phyloP scores from a whole-genome alignment of 495 filamentous ascomycete genomes.

The Talaromyces adpressus region DNA sequence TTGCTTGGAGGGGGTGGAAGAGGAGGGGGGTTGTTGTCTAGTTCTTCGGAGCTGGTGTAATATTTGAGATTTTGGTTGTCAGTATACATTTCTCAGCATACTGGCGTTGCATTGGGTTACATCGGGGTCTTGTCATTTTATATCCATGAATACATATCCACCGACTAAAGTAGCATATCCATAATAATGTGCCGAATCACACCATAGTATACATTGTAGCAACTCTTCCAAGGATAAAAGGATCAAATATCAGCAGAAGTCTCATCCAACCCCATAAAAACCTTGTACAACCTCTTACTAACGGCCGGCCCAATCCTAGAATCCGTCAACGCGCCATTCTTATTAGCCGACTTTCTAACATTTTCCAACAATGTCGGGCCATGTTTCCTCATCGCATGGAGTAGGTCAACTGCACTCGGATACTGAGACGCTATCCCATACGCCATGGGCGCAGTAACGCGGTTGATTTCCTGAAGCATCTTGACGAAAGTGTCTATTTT shows the following conservation, averaged over 20 bases:
- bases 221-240: background rate
- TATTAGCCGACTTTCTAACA: conserved; percentile 61
- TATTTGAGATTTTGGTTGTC: background rate
- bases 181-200: background rate
- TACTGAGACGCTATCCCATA: conserved; percentile 62
- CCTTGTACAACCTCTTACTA: conserved; percentile 66
- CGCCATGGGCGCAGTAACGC: conserved; percentile 67
- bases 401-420: conserved; percentile 47
- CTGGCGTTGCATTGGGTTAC: background rate
- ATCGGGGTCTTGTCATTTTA: background rate
- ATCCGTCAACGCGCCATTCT: conserved; percentile 58
- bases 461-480: conserved; percentile 72
- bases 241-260: conserved; percentile 59
- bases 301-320: conserved; percentile 59
- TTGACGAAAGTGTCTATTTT: conserved; percentile 62
- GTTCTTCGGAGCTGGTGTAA: conserved; percentile 4
- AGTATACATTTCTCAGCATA: background rate
- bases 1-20: conserved; percentile 86
- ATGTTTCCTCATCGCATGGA: conserved; percentile 48
- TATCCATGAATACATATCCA: background rate
- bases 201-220: background rate
- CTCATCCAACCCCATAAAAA: conserved; percentile 65
- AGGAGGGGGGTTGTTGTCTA: conserved; percentile 72
- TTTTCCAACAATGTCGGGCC: conserved; percentile 56
- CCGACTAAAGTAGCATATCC: background rate